These are phyloP conservation scores for Albifimbria verrucaria DNA, from an alignment of 2,329 filamentous ascomycete species.

Conservation along the genomic window DNA sequence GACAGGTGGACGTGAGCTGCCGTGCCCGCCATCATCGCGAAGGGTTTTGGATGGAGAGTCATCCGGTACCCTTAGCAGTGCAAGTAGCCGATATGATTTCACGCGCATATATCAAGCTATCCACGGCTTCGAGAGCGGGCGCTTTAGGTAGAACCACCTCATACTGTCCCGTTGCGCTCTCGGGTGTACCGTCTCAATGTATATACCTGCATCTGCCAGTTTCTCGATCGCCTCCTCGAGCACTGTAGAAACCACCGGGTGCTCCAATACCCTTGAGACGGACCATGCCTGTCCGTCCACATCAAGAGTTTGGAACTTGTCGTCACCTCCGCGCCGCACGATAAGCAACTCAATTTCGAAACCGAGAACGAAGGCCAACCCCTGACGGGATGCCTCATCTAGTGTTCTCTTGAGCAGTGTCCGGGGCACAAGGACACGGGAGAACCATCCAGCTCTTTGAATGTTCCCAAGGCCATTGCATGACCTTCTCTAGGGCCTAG, in stretches of 20 bases:
- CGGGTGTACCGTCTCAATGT: conserved; percentile 70
- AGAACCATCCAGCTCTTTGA: conserved; percentile 53
- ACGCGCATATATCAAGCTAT: conserved; percentile 66
- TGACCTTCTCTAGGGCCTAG: conserved; percentile 57
- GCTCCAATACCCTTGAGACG: conserved; percentile 59
- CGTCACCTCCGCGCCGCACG: conserved; percentile 42
- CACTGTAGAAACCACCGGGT: conserved; percentile 52
- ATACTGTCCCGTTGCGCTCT: conserved; percentile 71
- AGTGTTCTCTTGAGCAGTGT: conserved; percentile 56
- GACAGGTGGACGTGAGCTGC: conserved; percentile 70
- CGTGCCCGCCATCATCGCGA: conserved; percentile 53
- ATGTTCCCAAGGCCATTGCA: conserved; percentile 65
- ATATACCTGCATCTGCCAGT: conserved; percentile 60
- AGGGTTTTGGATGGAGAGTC: conserved; percentile 72
- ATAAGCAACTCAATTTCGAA: conserved; percentile 83
- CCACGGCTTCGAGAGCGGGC: conserved; percentile 64
- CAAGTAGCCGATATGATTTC: conserved; percentile 66
- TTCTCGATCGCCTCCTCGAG: conserved; percentile 63
- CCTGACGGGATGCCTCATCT: conserved; percentile 45
- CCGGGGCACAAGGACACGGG: conserved; percentile 60
- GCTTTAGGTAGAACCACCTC: conserved; percentile 68
- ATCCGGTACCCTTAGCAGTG: conserved; percentile 59
- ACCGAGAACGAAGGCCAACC: conserved; percentile 62
- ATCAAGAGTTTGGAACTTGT: conserved; percentile 41
- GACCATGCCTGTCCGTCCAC: conserved; percentile 70